Evolutionary conservation across 768 basidiomycete species (phyloP).

Genomic region (Podaxis sp.): DNA sequence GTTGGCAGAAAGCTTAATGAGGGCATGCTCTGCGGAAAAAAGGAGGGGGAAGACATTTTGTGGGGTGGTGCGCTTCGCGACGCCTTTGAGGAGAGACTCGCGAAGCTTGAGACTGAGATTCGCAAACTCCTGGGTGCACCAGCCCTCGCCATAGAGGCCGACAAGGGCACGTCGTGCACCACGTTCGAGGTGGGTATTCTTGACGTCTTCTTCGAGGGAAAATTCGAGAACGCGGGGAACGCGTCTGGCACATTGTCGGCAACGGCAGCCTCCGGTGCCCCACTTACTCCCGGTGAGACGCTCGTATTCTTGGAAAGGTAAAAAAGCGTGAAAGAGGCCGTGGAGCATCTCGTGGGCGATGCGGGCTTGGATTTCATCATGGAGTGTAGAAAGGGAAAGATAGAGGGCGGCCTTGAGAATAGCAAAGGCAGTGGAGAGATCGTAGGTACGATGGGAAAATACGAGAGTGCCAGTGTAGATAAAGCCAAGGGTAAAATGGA

Average conservation of each 20-base stretch:
- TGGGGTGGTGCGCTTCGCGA: slow-evolving; percentile 67
- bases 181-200: slow-evolving; percentile 66
- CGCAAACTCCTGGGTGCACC: slow-evolving; percentile 84
- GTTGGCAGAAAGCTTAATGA: slow-evolving; percentile 48
- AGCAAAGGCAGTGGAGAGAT: slow-evolving; percentile 87
- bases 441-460: slow-evolving; percentile 91
- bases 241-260: slow-evolving; percentile 78
- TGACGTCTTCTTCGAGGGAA: slow-evolving; percentile 71
- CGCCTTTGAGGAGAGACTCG: slow-evolving; percentile 67
- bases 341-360: slow-evolving; percentile 89
- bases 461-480: slow-evolving; percentile 93
- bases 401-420: slow-evolving; percentile 84
- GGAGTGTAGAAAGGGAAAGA: slow-evolving; percentile 70
- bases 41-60: slow-evolving; percentile 67
- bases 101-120: slow-evolving; percentile 61
- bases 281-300: slow-evolving; percentile 69
- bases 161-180: slow-evolving; percentile 76
- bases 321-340: slow-evolving; percentile 82
- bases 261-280: slow-evolving; percentile 83
- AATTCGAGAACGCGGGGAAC: slow-evolving; percentile 85
- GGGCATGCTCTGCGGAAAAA: slow-evolving; percentile 61
- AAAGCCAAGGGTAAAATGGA: slow-evolving; percentile 93
- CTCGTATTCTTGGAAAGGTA: slow-evolving; percentile 80
- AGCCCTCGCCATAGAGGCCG: slow-evolving; percentile 83
- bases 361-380: slow-evolving; percentile 77